A percentile compares a stretch with the other conserved stretches of the same genome.
Conservation (phyloP, 2,329 filamentous ascomycete genomes). For the Teratosphaeria pseudoeucalypti region DNA sequence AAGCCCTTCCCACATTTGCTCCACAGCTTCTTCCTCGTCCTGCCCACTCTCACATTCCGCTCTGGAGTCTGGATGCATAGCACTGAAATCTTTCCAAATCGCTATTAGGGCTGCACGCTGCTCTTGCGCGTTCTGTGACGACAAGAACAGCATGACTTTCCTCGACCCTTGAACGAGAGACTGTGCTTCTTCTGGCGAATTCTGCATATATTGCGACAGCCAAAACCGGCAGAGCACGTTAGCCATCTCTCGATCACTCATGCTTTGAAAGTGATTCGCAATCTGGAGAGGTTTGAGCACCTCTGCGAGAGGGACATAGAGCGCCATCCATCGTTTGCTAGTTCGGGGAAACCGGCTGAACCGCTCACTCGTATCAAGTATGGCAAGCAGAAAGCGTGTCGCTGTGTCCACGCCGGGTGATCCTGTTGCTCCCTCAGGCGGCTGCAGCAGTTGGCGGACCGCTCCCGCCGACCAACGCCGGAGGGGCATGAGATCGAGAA, state of each 20-base stretch:
- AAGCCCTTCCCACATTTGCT: background rate
- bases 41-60: background rate
- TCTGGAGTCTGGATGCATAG: background rate
- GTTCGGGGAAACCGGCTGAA: background rate
- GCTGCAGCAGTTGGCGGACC: background rate
- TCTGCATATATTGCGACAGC: conserved; percentile 7
- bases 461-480: background rate
- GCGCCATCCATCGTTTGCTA: conserved; percentile 3
- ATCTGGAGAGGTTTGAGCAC: conserved; percentile 5
- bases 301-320: conserved; percentile 6
- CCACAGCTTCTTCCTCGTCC: background rate
- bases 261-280: conserved; percentile 8
- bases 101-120: background rate
- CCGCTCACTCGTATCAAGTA: background rate
- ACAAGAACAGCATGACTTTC: background rate
- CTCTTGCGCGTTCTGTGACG: background rate
- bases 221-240: conserved; percentile 10
- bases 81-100: background rate
- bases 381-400: background rate
- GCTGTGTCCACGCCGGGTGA: background rate
- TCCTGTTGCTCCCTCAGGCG: background rate
- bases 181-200: background rate
- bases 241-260: conserved; percentile 4
- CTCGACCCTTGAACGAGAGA: background rate
- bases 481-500: background rate